Base-by-base conservation (phyloP, 2,329 filamentous ascomycete species). In the Xylaria sp. region DNA sequence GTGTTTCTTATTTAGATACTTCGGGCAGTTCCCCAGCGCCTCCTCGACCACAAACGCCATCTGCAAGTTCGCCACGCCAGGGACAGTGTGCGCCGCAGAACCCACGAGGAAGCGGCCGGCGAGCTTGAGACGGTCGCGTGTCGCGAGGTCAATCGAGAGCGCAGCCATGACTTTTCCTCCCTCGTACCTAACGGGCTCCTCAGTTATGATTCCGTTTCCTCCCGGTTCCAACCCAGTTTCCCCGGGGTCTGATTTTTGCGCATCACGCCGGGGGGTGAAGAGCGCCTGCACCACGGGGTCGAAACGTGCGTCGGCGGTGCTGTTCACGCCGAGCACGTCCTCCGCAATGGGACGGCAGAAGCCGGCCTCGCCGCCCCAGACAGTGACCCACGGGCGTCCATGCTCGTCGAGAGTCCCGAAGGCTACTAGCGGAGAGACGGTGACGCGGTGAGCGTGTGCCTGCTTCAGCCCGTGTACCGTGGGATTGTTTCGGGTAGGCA, bases 11-110 rank as follows among this genome's bases (percentile, higher is more conserved):
- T 94, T 95, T 35, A 96, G 74, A 70, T 96, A 96, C 76, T 96
- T 96, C 1, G 92, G 92, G 70, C 92, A 96, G 70, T 95, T 96
- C 0, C 91, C 89, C 78, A 96, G 71, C 67, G 87, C 90, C 75
- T 91, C 89, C 33, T 89, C 84, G 59, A 96, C 87, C 42, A 84
- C 83, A 46, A 92, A 80, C 14, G 89, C 87, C 37, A 94, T 77
- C 74, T 84, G 82, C 45, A 82, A 77, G 4, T 78, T 74, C 7
- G 33, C 63, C 19, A 63, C 57, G 8, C 68, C 73, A 4, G 72
- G 71, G 3, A 71, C 73, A 12, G 64, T 71, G 5, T 65, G 67
- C 3, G 51, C 66, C 58, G 89, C 74, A 2, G 84, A 82, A 0
- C 89, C 91, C 3, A 87, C 88, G 17, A 91, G 74, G 82, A 93